A percentile compares a stretch with the other conserved stretches of the same genome.
These are phyloP conservation scores for Ophiostoma sp. DNA, from an alignment of 2,329 filamentous ascomycete genomes.

Conservation along the genomic window DNA sequence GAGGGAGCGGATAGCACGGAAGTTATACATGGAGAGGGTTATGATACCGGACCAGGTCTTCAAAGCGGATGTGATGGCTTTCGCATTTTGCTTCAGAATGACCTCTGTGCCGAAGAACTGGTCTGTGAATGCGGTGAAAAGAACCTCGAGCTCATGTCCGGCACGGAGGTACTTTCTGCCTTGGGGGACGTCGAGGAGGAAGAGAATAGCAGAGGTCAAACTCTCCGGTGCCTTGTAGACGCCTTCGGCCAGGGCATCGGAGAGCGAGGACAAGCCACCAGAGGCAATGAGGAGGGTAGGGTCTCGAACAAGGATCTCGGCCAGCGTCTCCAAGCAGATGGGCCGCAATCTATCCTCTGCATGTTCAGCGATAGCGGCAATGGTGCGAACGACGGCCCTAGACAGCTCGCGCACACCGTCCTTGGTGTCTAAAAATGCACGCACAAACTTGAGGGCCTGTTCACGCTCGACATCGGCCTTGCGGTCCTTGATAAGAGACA, in stretches of 20 bases:
- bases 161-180: conserved; percentile 77
- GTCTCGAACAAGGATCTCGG: conserved; percentile 84
- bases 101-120: conserved; percentile 57
- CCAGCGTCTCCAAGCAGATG: conserved; percentile 87
- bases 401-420: conserved; percentile 85
- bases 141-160: conserved; percentile 80
- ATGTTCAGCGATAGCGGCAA: conserved; percentile 85
- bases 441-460: conserved; percentile 92
- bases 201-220: conserved; percentile 79
- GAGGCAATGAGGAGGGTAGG: conserved; percentile 75
- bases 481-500: conserved; percentile 89
- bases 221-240: conserved; percentile 90
- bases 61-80: conserved; percentile 84
- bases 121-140: conserved; percentile 92
- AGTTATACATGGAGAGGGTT: conserved; percentile 80
- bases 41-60: conserved; percentile 93
- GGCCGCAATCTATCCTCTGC: conserved; percentile 77
- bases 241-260: conserved; percentile 86
- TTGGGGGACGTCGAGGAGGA: conserved; percentile 78
- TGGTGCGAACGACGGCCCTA: conserved; percentile 76
- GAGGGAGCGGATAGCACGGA: conserved; percentile 76
- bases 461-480: conserved; percentile 97
- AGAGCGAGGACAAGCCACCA: conserved; percentile 78
- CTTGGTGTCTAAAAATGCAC: conserved; percentile 92
- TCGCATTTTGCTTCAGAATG: conserved; percentile 76